A percentile compares a stretch with the other conserved stretches of the same genome.
Evolutionary conservation across 2,329 filamentous ascomycete genomes (phyloP).

Genomic region (Bertia moriformis): DNA sequence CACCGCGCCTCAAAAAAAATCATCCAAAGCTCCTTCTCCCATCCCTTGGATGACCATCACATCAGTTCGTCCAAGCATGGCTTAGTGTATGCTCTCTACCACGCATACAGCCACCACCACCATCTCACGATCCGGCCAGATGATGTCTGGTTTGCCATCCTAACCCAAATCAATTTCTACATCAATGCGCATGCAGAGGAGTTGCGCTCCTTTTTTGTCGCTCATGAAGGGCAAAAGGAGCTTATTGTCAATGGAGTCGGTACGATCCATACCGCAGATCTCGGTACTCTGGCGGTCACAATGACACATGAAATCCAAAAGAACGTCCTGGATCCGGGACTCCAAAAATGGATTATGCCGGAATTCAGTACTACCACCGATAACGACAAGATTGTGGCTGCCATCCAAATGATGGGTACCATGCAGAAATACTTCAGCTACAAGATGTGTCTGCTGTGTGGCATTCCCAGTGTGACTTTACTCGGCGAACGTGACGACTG

Average conservation of each 20-base stretch:
- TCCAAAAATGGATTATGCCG: constrained; percentile 24
- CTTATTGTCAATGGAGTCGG: constrained; percentile 14
- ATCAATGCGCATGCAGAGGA: constrained; percentile 30
- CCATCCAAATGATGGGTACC: constrained; percentile 28
- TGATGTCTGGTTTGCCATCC: constrained; percentile 38
- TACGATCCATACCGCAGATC: constrained; percentile 9
- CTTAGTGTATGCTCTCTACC: constrained; percentile 26
- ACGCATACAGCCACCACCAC: constrained; percentile 33
- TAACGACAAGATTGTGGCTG: constrained; percentile 21
- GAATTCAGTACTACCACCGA: constrained; percentile 24
- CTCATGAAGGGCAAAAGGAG: constrained; percentile 24
- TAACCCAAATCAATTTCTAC: constrained; percentile 33
- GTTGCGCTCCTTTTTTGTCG: constrained; percentile 27
- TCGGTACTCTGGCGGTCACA: constrained; percentile 7
- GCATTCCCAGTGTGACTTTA: constrained; percentile 25
- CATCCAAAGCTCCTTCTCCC: background rate
- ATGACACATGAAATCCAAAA: constrained; percentile 24
- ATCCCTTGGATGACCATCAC: background rate
- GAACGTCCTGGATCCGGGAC: constrained; percentile 21
- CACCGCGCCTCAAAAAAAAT: too few relatives aligned
- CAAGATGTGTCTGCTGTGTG: constrained; percentile 20
- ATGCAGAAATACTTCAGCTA: constrained; percentile 19
- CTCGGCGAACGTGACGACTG: constrained; percentile 23
- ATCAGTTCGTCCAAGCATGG: constrained; percentile 17
- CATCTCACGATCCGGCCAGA: constrained; percentile 34